phyloP scores from a whole-genome alignment of 169 alveolate genomes.

The Cryptosporidium sp. region DNA sequence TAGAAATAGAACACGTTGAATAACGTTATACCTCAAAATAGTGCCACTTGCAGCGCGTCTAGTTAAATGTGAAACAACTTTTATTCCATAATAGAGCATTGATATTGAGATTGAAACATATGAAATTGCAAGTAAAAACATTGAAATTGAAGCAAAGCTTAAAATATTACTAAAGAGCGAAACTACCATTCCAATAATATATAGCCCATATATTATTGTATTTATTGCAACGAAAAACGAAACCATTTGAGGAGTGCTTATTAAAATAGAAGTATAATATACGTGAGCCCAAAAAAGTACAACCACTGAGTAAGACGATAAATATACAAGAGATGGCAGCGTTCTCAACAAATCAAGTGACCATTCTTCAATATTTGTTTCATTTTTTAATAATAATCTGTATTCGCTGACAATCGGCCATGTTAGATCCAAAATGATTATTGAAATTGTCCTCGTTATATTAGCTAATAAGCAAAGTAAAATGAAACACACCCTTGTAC shows the following conservation, averaged over 20 bases:
- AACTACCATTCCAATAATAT: slow-evolving; percentile 13
- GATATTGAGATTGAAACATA: slow-evolving; percentile 37
- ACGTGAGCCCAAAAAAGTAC: slow-evolving; percentile 72
- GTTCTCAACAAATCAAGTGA: slow-evolving; percentile 42
- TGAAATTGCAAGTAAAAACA: slow-evolving; percentile 20
- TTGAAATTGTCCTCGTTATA: slow-evolving; percentile 43
- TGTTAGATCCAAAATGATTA: slow-evolving; percentile 54
- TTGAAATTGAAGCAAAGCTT: slow-evolving; percentile 10
- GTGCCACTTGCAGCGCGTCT: slow-evolving; percentile 75
- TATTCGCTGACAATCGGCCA: slow-evolving; percentile 22
- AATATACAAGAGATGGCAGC: slow-evolving; percentile 43
- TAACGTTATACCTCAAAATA: slow-evolving; percentile 57
- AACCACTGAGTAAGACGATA: slow-evolving; percentile 67
- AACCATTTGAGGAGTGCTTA: slow-evolving; percentile 58
- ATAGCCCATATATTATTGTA: slow-evolving; percentile 47
- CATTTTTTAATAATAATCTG: not conserved
- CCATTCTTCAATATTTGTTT: slow-evolving; percentile 44
- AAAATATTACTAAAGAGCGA: slow-evolving; percentile 16
- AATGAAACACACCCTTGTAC: slow-evolving; percentile 56
- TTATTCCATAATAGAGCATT: slow-evolving; percentile 54
- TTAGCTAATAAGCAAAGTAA: slow-evolving; percentile 49
- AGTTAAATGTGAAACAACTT: slow-evolving; percentile 53
- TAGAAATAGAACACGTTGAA: slow-evolving; percentile 55
- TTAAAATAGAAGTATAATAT: slow-evolving; percentile 53
- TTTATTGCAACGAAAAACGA: slow-evolving; percentile 21